Evolutionary conservation across 306 rosid genomes (phyloP).

Genomic region (Malus fusca): DNA sequence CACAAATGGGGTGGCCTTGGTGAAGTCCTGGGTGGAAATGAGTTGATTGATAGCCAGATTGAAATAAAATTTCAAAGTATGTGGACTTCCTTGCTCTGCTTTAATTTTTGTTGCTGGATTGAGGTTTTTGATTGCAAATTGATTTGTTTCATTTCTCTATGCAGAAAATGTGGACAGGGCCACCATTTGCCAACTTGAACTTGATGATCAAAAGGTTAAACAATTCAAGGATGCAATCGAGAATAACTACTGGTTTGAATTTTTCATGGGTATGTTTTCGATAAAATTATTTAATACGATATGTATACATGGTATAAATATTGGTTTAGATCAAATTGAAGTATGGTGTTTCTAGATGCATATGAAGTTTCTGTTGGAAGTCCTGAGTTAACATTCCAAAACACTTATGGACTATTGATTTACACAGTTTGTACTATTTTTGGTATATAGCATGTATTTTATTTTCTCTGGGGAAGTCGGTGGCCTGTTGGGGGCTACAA

Average conservation of each 20-base stretch:
- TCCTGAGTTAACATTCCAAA: neutral
- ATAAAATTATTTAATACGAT: neutral
- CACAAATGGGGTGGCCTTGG: slow-evolving; percentile 99
- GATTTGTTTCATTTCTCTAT: neutral
- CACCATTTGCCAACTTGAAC: slow-evolving; percentile 50
- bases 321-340: neutral
- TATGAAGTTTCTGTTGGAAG: neutral
- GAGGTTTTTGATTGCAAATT: slow-evolving; percentile 2
- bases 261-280: slow-evolving; percentile 82
- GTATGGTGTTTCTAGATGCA: neutral
- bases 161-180: slow-evolving; percentile 76
- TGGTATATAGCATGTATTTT: neutral
- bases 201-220: slow-evolving; percentile 59
- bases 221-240: slow-evolving; percentile 93
- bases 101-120: slow-evolving; percentile 11
- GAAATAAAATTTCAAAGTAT: slow-evolving; percentile 69
- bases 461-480: neutral
- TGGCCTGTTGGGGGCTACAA: neutral
- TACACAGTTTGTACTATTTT: neutral
- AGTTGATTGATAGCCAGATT: slow-evolving; percentile 82
- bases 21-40: slow-evolving; percentile 96
- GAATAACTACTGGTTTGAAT: slow-evolving; percentile 90
- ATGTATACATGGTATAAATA: neutral
- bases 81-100: slow-evolving; percentile 12
- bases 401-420: neutral